Conservation (phyloP, 1,284 basidiomycete species). For the Xerocomus amazonicus region DNA sequence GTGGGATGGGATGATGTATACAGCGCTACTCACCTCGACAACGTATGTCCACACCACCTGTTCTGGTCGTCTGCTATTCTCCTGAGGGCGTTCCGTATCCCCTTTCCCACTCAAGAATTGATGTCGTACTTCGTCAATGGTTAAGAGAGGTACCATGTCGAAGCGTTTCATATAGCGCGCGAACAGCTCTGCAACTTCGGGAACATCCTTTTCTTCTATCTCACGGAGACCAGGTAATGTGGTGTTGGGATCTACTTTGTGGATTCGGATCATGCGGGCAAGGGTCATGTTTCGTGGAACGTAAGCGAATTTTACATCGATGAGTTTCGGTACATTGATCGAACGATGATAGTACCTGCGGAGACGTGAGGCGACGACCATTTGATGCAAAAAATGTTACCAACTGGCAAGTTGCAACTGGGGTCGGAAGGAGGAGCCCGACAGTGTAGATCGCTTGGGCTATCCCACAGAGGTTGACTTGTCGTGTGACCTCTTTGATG, state of each 20-base stretch:
- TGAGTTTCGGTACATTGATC: slow-evolving; percentile 88
- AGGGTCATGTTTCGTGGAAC: slow-evolving; percentile 83
- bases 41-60: slow-evolving; percentile 98
- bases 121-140: slow-evolving; percentile 80
- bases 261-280: slow-evolving; percentile 77
- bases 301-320: slow-evolving; percentile 89
- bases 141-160: slow-evolving; percentile 78
- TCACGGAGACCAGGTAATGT: slow-evolving; percentile 72
- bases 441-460: slow-evolving; percentile 99
- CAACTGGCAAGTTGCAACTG: slow-evolving; percentile 78
- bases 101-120: slow-evolving; percentile 87
- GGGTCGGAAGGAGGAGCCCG: slow-evolving; percentile 87
- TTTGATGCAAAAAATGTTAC: slow-evolving; percentile 19
- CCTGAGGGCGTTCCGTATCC: slow-evolving; percentile 48
- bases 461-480: slow-evolving; percentile 84
- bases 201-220: slow-evolving; percentile 81
- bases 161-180: slow-evolving; percentile 83
- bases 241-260: slow-evolving; percentile 61
- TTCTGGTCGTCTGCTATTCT: slow-evolving; percentile 54
- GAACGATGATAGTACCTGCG: slow-evolving; percentile 89
- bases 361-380: slow-evolving; percentile 3
- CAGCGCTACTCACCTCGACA: slow-evolving; percentile 65
- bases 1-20: slow-evolving; percentile 16
- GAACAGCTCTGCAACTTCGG: slow-evolving; percentile 73
- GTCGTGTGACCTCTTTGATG: slow-evolving; percentile 97